Base-by-base conservation (phyloP, 2,329 filamentous ascomycete species). In the Neopestalotiopsis sp. region DNA sequence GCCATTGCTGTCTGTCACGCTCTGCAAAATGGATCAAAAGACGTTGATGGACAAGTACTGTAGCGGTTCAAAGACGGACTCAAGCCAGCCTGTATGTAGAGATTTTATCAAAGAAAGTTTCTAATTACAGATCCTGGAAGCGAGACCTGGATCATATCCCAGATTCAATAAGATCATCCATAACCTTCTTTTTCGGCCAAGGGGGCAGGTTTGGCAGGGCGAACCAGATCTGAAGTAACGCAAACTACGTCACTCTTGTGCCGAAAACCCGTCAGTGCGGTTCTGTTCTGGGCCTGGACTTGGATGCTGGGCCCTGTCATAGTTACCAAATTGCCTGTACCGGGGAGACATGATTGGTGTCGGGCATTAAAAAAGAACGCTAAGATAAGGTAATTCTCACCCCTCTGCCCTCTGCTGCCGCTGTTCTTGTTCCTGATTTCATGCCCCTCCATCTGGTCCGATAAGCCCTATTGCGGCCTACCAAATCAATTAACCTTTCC, bases 321-420 rank as follows among this genome's bases (percentile, higher is more conserved):
- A 28, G 24, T 28, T 28, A 28, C 24, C 24, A 28, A 28, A 28
- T 28, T 28, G 24, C 24, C 24, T 28, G 24, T 28, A 28, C 24
- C 1, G 24, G 34, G 34, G 20, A 14, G 13, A 38, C 61, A 63
- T 42, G 20, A 53, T 53, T 53, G 45, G 45, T 53, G 38, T 63
- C n/a, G 14, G 62, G 24, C 17, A 34, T 49, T 17, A 63, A 57
- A 32, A 32, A 17, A 30, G 57, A 28, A 65, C 67, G 67, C 64
- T 69, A 69, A 69, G 67, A 69, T 69, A 69, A 66, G 64, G 62
- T 69, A 67, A 42, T 61, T 28, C 32, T 28, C 24, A 28, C 24
- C 17, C 49, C 20, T 9, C 32, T 42, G 30, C 42, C 24, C 20
- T 17, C 45, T 45, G 61, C n/a, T 28, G 24, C 24, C 24, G 24